Evolutionary conservation across 371 early-diverging fungal genomes (phyloP), one percentile per base, ranked within the genome.

Genomic region (Chytridium lagenaria): DNA sequence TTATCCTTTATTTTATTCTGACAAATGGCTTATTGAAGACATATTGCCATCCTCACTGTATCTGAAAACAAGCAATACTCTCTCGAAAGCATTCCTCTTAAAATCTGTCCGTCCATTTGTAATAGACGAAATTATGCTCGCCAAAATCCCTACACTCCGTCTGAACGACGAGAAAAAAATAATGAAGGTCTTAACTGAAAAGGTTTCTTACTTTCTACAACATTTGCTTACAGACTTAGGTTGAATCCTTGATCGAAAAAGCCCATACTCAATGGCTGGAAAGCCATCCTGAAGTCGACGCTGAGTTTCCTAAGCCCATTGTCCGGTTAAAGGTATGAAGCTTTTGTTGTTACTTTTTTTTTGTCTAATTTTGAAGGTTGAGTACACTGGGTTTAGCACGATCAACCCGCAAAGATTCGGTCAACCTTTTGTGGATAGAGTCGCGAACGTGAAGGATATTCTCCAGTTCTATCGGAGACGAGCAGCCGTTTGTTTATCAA

Each of bases 401-500:
- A 89, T 96, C 78, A 96, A 96, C 75, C 90, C 93, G 2, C 90
- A 91, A 77, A 84, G 91, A 36, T 95, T 97, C 76, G 95, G 96
- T 0, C 88, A 91, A 66, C 79, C 85, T 50, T 96, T 94, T 84
- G 90, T 89, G 7, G 90, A 92, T 26, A 79, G 83, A 12, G 95
- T 98, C 0, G 99, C 99, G n/a, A 99, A 99, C 79, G 95, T 97
- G 0, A 89, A 90, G 40, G 99, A 99, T 67, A 90, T 96, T 52
- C 80, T 99, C 5, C 87, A 89, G 50, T 94, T 98, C 76, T 89
- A 90, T 69, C 86, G 93, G 28, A 80, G 75, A 64, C 70, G 78
- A 2, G 57, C 64, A 31, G 63, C 59, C 31, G 40, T 38, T 10
- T 10, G 50, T 22, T 31, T n/a, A 61, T 5, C 52, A 0, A 36